Conservation (phyloP, 129 eudicot species). For the Saposhnikovia divaricata region DNA sequence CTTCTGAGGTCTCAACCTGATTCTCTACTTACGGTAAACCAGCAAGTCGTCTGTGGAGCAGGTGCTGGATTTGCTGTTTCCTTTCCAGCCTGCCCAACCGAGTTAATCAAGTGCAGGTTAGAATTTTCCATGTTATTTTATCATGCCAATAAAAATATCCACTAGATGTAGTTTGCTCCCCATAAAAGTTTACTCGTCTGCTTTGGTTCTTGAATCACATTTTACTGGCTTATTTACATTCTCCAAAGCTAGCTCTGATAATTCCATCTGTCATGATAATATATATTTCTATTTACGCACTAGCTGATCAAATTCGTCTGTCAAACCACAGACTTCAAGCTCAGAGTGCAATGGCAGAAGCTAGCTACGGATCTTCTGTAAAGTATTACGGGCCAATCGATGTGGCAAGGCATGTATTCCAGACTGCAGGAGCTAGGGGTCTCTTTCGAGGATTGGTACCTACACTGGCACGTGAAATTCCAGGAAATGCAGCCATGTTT, state of each 20-base stretch:
- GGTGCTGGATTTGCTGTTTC: conserved; percentile 95
- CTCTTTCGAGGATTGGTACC: conserved; percentile 71
- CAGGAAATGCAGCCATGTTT: conserved; percentile 83
- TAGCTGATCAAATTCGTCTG: neutral
- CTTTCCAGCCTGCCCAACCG: conserved; percentile 79
- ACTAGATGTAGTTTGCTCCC: neutral
- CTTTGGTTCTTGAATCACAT: neutral
- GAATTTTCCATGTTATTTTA: conserved; percentile 8
- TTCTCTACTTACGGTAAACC: conserved; percentile 58
- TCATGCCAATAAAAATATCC: neutral
- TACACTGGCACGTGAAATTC: conserved; percentile 85
- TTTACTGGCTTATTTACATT: neutral
- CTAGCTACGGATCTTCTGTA: conserved; percentile 32
- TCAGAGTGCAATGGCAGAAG: conserved; percentile 42
- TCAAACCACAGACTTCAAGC: conserved; percentile 65
- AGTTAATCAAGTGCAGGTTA: conserved; percentile 90
- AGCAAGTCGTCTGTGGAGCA: conserved; percentile 78
- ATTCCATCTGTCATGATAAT: neutral
- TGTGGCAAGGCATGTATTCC: conserved; percentile 73
- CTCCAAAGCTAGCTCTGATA: neutral
- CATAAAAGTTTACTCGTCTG: neutral
- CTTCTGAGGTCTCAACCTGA: conserved; percentile 69
- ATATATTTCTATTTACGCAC: neutral
- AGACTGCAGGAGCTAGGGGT: conserved; percentile 62
- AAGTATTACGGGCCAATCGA: conserved; percentile 83